Percentiles rank a stretch among this genome's conserved stretches.
These are phyloP conservation scores for Talaromyces nanjingensis DNA, from an alignment of 495 filamentous ascomycete genomes.

Conservation along the genomic window DNA sequence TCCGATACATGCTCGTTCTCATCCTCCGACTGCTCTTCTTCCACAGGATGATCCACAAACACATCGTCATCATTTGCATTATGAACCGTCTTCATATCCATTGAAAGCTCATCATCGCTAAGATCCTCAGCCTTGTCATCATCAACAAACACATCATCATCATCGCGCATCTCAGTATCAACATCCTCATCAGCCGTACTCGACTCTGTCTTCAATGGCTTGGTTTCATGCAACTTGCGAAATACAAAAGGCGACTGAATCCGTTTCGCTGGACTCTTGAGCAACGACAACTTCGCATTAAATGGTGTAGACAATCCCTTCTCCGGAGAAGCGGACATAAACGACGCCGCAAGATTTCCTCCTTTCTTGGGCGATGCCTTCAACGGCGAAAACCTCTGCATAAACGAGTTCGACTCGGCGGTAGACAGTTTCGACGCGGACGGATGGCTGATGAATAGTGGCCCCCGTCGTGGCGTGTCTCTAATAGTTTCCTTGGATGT, in stretches of 20 bases:
- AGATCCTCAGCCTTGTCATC: not conserved
- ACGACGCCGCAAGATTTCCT: slow-evolving; percentile 25
- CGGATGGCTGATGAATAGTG: slow-evolving; percentile 17
- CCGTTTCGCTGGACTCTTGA: slow-evolving; percentile 39
- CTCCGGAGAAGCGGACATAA: slow-evolving; percentile 19
- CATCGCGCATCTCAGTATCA: slow-evolving; percentile 10
- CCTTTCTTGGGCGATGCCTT: slow-evolving; percentile 32
- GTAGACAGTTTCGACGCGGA: slow-evolving; percentile 13
- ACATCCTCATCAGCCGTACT: not conserved
- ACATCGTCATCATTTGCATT: not conserved
- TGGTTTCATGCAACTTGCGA: not conserved
- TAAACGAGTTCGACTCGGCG: not conserved
- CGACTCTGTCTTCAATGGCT: not conserved
- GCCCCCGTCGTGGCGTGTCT: slow-evolving; percentile 27
- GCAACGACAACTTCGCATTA: slow-evolving; percentile 25
- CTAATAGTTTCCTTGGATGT: slow-evolving; percentile 41
- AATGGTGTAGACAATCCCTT: slow-evolving; percentile 27
- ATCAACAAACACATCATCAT: slow-evolving; percentile 4
- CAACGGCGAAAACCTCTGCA: slow-evolving; percentile 2
- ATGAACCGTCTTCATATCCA: not conserved
- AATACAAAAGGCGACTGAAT: slow-evolving; percentile 27
- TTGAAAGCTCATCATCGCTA: not conserved
- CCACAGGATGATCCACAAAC: slow-evolving; percentile 1
- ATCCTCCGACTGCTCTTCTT: slow-evolving; percentile 3
- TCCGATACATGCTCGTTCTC: not conserved